Conservation (phyloP, 2,329 filamentous ascomycete genomes). For the Emmonsiellopsis sp. region DNA sequence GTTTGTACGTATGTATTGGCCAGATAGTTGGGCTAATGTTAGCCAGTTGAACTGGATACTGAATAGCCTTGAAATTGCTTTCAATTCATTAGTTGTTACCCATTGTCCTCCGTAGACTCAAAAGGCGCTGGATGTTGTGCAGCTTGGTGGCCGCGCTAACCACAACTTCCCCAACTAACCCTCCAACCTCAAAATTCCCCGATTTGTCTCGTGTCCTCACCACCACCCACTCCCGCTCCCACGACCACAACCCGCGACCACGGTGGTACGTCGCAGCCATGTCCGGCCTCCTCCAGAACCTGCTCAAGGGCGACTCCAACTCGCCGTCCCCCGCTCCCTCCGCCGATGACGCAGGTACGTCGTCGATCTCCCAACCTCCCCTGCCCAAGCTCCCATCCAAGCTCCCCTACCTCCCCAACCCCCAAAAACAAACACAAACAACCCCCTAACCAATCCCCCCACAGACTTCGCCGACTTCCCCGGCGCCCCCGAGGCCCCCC, state of each 20-base stretch:
- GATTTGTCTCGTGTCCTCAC: not conserved
- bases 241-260: not conserved
- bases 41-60: too few relatives aligned
- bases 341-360: constrained; percentile 16
- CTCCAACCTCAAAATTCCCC: not conserved
- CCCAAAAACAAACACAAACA: not conserved
- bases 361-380: not conserved
- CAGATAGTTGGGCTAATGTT: too few relatives aligned
- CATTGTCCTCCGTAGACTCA: too few relatives aligned
- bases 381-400: not conserved
- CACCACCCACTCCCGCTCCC: not conserved
- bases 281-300: constrained; percentile 17
- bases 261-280: constrained; percentile 5
- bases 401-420: not conserved
- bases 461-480: constrained; percentile 93
- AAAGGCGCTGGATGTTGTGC: too few relatives aligned
- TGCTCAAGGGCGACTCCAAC: constrained; percentile 16
- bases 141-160: not conserved
- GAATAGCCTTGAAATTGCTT: too few relatives aligned
- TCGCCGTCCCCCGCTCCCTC: constrained; percentile 12
- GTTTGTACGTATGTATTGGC: too few relatives aligned
- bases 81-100: too few relatives aligned
- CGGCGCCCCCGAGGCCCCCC: constrained; percentile 58
- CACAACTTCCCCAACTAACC: not conserved
- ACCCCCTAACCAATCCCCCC: not conserved